Evolutionary conservation across 2,329 filamentous ascomycete genomes (phyloP).

Genomic region (Fusarium vanettenii): DNA sequence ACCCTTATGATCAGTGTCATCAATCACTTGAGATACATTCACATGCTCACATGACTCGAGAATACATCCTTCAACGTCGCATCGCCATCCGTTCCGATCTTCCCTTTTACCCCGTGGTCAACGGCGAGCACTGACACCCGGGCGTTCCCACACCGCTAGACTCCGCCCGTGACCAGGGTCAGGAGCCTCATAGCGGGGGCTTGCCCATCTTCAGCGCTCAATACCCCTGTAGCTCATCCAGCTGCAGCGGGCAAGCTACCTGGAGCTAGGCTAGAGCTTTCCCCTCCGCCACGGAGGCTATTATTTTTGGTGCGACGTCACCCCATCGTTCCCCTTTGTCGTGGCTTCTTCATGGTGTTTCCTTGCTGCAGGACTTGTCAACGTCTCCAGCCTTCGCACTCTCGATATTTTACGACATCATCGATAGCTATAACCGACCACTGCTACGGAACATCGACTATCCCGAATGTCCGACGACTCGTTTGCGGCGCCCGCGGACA

Average conservation of each 20-base stretch:
- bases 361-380: slow-evolving; percentile 4
- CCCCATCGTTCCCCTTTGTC: slow-evolving; percentile 17
- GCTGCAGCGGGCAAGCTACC: slow-evolving; percentile 18
- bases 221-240: slow-evolving; percentile 24
- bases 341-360: slow-evolving; percentile 8
- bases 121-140: not conserved
- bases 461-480: not conserved
- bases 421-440: not conserved
- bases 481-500: not conserved
- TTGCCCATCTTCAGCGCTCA: not conserved
- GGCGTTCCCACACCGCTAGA: not conserved
- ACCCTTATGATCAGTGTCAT: not conserved
- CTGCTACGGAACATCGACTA: not conserved
- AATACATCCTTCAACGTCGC: not conserved
- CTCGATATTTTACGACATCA: slow-evolving; percentile 14
- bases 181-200: slow-evolving; percentile 9
- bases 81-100: not conserved
- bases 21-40: not conserved
- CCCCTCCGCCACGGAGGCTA: slow-evolving; percentile 23
- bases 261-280: slow-evolving; percentile 25
- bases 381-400: slow-evolving; percentile 15
- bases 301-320: slow-evolving; percentile 29
- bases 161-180: slow-evolving; percentile 12
- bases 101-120: not conserved
- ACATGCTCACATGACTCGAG: not conserved